Conservation (phyloP, 129 eudicot genomes). For the Daucus carota region DNA sequence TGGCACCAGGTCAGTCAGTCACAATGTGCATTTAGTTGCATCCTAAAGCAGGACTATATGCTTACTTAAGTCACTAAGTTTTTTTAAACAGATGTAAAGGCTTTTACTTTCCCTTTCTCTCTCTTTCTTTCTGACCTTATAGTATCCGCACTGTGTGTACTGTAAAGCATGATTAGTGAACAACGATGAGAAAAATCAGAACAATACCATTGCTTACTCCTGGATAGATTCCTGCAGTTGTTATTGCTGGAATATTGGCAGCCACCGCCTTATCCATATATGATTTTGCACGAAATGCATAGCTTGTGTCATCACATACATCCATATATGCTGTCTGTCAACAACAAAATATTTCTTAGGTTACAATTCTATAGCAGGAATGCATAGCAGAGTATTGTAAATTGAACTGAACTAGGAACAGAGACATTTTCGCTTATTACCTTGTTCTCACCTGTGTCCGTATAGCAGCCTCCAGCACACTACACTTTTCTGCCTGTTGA, state of each 20-base stretch:
- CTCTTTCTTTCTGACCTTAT: background rate
- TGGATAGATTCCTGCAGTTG: constrained; percentile 95
- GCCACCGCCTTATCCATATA: constrained; percentile 53
- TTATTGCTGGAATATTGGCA: constrained; percentile 88
- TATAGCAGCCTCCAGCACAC: constrained; percentile 92
- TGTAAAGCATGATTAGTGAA: background rate
- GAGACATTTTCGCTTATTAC: constrained; percentile 29
- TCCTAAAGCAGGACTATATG: background rate
- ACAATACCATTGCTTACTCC: constrained; percentile 94
- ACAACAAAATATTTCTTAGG: constrained; percentile 9
- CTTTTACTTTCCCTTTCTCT: background rate
- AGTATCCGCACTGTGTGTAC: background rate
- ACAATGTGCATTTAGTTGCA: background rate
- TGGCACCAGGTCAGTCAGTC: background rate
- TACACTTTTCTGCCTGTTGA: constrained; percentile 74
- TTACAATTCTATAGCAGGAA: constrained; percentile 1
- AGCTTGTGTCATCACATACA: constrained; percentile 92
- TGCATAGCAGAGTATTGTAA: background rate
- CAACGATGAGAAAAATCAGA: background rate
- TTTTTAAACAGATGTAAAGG: background rate
- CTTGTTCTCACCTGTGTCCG: constrained; percentile 95
- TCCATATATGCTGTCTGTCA: constrained; percentile 85
- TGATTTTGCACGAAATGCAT: constrained; percentile 68
- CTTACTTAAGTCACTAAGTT: background rate
- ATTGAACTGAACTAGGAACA: constrained; percentile 5